phyloP scores from a whole-genome alignment of 768 basidiomycete genomes.

The Trichaptum fuscoviolaceum region DNA sequence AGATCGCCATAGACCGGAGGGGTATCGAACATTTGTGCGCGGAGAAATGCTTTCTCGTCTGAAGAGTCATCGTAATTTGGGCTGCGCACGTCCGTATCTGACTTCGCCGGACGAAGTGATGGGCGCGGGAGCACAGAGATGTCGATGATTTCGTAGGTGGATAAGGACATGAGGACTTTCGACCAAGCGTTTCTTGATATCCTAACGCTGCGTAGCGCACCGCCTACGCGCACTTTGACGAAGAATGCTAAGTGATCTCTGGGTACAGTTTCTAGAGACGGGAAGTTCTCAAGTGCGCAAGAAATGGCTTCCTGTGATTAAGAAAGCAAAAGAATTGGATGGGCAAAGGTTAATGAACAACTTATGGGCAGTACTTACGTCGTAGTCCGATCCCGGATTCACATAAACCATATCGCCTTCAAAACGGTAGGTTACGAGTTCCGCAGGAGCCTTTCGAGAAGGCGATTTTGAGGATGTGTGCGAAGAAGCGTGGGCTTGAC shows the following conservation, averaged over 20 bases:
- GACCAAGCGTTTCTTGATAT: conserved; percentile 52
- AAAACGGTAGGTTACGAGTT: conserved; percentile 48
- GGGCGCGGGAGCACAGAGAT: conserved; percentile 33
- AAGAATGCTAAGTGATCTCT: conserved; percentile 42
- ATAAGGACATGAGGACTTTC: conserved; percentile 32
- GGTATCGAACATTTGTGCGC: conserved; percentile 17
- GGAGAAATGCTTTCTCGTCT: conserved; percentile 20
- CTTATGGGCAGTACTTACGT: conserved; percentile 27
- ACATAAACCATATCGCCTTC: conserved; percentile 46
- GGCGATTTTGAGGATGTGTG: conserved; percentile 13
- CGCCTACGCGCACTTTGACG: conserved; percentile 28
- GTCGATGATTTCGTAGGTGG: conserved; percentile 45
- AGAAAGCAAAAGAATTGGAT: neutral
- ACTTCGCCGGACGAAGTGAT: neutral
- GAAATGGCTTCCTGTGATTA: conserved; percentile 41
- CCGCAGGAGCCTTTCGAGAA: conserved; percentile 24
- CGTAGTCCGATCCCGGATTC: conserved; percentile 35
- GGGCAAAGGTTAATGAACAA: neutral
- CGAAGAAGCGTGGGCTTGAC: neutral
- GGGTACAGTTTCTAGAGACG: conserved; percentile 31
- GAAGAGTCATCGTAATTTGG: conserved; percentile 11
- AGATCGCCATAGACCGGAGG: neutral
- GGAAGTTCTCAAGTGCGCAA: conserved; percentile 45
- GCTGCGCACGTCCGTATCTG: neutral
- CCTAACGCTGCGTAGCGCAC: conserved; percentile 31